Evolutionary conservation across 495 filamentous ascomycete species (phyloP).

Genomic region (Neurospora sp.): DNA sequence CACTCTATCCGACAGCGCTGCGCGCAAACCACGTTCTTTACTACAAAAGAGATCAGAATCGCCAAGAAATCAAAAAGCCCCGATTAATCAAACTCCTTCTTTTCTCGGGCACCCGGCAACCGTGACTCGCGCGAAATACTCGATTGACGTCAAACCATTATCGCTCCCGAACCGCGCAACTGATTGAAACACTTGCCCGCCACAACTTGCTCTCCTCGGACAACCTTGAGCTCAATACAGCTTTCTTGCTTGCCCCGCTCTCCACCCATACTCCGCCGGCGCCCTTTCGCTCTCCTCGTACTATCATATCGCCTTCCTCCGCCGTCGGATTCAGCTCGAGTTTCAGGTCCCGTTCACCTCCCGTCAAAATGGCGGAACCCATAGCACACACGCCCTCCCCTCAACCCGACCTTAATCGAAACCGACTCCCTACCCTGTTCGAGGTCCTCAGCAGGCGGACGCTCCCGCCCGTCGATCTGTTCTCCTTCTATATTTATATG

Average conservation of each 20-base stretch:
- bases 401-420: slow-evolving; percentile 48
- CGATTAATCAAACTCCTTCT: background rate
- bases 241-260: background rate
- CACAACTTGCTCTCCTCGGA: background rate
- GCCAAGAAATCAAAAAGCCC: background rate
- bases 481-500: slow-evolving; percentile 99
- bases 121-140: background rate
- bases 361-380: slow-evolving; percentile 28
- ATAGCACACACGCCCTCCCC: slow-evolving; percentile 26
- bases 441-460: slow-evolving; percentile 91
- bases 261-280: background rate
- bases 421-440: slow-evolving; percentile 85
- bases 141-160: background rate
- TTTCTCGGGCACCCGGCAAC: background rate
- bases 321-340: background rate
- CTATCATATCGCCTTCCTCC: background rate
- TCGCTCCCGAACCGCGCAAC: background rate
- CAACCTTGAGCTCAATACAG: background rate
- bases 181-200: background rate
- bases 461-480: slow-evolving; percentile 86
- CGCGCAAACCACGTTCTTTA: background rate
- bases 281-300: background rate
- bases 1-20: background rate
- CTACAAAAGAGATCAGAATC: background rate
- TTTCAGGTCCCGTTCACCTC: background rate